Base-by-base conservation (phyloP, 768 basidiomycete genomes). In the Dendrothele bispora region DNA sequence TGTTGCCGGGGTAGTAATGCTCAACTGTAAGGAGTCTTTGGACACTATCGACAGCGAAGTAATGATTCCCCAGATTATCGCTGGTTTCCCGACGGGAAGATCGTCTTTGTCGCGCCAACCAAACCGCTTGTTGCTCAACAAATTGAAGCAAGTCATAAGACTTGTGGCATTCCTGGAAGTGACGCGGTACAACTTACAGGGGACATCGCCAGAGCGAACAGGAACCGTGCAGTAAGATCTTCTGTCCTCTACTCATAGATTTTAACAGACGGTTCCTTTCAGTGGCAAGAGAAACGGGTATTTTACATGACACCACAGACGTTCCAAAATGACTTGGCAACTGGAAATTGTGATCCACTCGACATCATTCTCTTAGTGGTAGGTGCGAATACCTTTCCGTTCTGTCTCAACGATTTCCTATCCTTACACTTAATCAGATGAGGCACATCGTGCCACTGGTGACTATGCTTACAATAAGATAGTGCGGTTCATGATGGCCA, bases 221-320 rank as follows among this genome's bases (percentile, higher is more conserved):
- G 93, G 43, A 74, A 75, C 15, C 71, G 73, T 64, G 77, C 80
- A 56, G 90, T 91, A 52, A 57, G 46, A 28, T 30, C 8, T 21
- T 44, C 4, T 43, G 29, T 28, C 26, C 4, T 18, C 28, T 27
- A n/a, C n/a, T 52, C 39, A 60, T 21, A 25, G 44, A 34, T 7
- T 58, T 51, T 37, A 22, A n/a, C 15, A n/a, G n/a, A n/a, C n/a
- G 18, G 3, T 32, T 20, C 10, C 15, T 46, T 39, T 37, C 36
- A 93, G 91, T 93, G 89, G 88, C 66, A 73, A 50, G 78, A 85
- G 57, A 92, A 91, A 60, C 76, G 92, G 1, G 82, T 97, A 18
- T 93, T 95, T 61, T 98, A 91, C 61, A 93, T 95, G 84, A 98
- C 95, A 0, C 93, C 95, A 0, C 97, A 98, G 61, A 98, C 95